These are phyloP conservation scores for Aspergillus steynii DNA, from an alignment of 495 filamentous ascomycete genomes.

Conservation along the genomic window DNA sequence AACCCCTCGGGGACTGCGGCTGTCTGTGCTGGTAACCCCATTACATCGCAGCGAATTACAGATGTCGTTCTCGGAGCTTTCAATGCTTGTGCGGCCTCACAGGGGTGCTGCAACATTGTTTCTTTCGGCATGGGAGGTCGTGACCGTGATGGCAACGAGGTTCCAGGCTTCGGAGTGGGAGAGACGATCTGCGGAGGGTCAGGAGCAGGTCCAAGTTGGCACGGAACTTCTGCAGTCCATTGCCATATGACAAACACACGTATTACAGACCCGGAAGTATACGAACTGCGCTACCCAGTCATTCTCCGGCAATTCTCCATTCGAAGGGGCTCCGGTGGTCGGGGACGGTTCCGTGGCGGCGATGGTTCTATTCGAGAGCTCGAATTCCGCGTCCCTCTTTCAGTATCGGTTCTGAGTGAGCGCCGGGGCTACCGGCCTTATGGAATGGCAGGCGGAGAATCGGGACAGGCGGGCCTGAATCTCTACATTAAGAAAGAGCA, in stretches of 20 bases:
- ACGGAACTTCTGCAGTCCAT: conserved; percentile 87
- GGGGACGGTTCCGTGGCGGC: conserved; percentile 76
- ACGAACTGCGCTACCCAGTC: conserved; percentile 90
- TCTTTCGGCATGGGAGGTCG: conserved; percentile 46
- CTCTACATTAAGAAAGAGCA: conserved; percentile 73
- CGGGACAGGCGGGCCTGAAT: conserved; percentile 78
- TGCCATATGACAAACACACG: conserved; percentile 98
- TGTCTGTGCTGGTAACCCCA: conserved; percentile 92
- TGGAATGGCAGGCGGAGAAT: conserved; percentile 85
- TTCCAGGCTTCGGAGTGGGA: conserved; percentile 93
- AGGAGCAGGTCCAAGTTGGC: conserved; percentile 84
- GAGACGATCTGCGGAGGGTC: conserved; percentile 94
- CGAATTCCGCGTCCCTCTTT: conserved; percentile 85
- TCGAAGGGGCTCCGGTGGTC: conserved; percentile 64
- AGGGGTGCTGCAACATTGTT: conserved; percentile 92
- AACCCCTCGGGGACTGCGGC: conserved; percentile 84
- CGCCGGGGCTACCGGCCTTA: conserved; percentile 85
- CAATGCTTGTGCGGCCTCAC: conserved; percentile 82
- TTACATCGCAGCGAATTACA: conserved; percentile 88
- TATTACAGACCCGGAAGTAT: conserved; percentile 92
- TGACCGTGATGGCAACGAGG: conserved; percentile 69
- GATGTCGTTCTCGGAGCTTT: conserved; percentile 94
- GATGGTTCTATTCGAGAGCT: conserved; percentile 92
- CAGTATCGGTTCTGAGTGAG: conserved; percentile 87
- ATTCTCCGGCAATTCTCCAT: conserved; percentile 82